A percentile compares a stretch with the other conserved stretches of the same genome.
Conservation (phyloP, 106 monocot genomes). For the Allium cepa region DNA sequence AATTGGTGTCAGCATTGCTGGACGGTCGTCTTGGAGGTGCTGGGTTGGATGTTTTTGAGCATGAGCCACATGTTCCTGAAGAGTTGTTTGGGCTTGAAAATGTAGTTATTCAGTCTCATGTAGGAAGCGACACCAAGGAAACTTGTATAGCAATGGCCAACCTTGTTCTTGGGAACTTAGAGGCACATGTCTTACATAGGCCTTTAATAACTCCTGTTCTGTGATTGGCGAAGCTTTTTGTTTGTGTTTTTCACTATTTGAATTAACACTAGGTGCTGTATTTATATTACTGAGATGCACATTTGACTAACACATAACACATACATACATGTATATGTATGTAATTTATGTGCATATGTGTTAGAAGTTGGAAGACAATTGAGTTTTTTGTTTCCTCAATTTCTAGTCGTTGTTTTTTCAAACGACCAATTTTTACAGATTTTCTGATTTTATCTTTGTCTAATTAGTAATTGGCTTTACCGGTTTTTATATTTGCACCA, state of each 20-base stretch:
- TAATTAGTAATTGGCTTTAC: no score
- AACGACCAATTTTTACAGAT: no score
- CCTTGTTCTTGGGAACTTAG: slow-evolving; percentile 55
- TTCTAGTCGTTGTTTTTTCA: no score
- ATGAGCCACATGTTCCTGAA: slow-evolving; percentile 48
- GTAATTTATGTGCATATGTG: background rate
- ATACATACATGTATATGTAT: background rate
- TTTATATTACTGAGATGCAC: background rate
- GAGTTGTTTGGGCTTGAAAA: slow-evolving; percentile 50
- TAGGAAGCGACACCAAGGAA: slow-evolving; percentile 45
- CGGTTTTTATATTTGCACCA: no score
- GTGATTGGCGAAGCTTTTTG: slow-evolving; percentile 13
- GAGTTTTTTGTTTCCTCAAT: no score
- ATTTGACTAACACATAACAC: background rate
- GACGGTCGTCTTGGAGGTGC: slow-evolving; percentile 68
- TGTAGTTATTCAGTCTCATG: slow-evolving; percentile 64
- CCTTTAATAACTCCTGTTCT: slow-evolving; percentile 61
- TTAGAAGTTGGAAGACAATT: no score
- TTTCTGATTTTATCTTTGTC: no score
- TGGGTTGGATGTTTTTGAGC: slow-evolving; percentile 64
- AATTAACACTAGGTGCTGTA: background rate
- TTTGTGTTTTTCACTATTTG: background rate
- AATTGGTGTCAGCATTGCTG: slow-evolving; percentile 47
- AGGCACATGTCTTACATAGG: slow-evolving; percentile 44
- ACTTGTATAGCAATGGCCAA: slow-evolving; percentile 62